Evolutionary conservation across 768 basidiomycete species (phyloP), one percentile per base, ranked within the genome.

Genomic region (Russula foetens): DNA sequence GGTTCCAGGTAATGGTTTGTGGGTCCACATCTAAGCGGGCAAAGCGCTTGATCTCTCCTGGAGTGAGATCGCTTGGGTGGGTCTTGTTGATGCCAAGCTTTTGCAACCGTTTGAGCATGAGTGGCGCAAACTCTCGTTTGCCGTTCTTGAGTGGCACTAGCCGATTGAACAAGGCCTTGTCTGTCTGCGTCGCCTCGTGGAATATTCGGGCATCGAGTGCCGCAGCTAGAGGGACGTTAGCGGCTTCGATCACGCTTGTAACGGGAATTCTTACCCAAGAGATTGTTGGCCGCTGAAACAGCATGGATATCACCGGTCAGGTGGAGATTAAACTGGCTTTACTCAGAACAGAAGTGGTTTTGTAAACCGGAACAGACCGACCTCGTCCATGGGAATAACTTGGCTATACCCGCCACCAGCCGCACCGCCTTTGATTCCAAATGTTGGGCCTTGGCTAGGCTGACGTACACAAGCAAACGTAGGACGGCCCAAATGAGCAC

Each of bases 351-450:
- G 19, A 45, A 48, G 21, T 19, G 7, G 7, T 5, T 21, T 33
- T 28, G 14, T n/a, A 19, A 35, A 35, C 11, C 7, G 9, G 15
- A 43, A 39, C 29, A 4, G 17, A 62, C 72, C 56, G 64, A 89
- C 89, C 77, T 98, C 96, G 69, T 98, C 96, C 96, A 98, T 98
- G 44, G 96, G 96, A 75, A 98, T 98, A 69, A 99, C 91, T 71
- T 97, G 95, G 71, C 92, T 93, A 77, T 98, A 99, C 54, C 96
- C 96, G 62, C 96, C 96, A 43, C 97, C 96, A 45, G 96, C 96
- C 39, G 96, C 96, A 68, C 96, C 97, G 66, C 96, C 96, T 75
- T 99, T 99, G 79, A 99, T 97, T 67, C 96, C 96, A 71, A 98
- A 99, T 0, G 96, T 98, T 35, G 96, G 96, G 14, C 97, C 96